phyloP scores from a whole-genome alignment of 768 basidiomycete genomes.

The Floccularia luteovirens region DNA sequence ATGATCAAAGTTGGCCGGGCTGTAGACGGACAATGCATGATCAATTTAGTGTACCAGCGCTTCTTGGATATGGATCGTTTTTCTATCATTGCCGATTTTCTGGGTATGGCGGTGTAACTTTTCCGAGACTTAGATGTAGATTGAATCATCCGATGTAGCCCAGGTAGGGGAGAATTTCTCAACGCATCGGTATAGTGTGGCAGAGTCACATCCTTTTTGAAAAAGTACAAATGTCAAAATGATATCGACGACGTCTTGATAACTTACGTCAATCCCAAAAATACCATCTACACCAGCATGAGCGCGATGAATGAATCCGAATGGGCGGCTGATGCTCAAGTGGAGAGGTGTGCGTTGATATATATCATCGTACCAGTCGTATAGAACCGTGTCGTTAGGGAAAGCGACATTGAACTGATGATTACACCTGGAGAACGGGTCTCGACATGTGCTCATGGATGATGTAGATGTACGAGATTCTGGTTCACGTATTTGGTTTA shows the following conservation, averaged over 20 bases:
- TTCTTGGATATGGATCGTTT: background rate
- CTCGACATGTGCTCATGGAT: too few relatives aligned
- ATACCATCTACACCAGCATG: background rate
- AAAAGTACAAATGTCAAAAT: background rate
- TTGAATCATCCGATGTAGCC: background rate
- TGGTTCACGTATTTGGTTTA: too few relatives aligned
- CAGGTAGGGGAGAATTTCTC: background rate
- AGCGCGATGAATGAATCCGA: background rate
- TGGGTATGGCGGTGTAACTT: background rate
- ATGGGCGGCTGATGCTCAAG: slow-evolving; percentile 1
- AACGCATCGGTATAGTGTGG: background rate
- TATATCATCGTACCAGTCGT: slow-evolving; percentile 1
- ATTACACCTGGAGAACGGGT: too few relatives aligned
- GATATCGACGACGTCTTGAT: background rate
- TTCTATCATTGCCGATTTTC: background rate
- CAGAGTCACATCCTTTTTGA: background rate
- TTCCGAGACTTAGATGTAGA: too few relatives aligned
- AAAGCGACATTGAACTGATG: too few relatives aligned
- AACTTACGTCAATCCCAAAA: background rate
- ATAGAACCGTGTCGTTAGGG: background rate
- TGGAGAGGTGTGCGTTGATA: background rate
- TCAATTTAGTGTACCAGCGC: background rate
- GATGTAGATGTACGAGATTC: too few relatives aligned
- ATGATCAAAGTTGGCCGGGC: background rate
- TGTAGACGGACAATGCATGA: background rate